A percentile compares a stretch with the other conserved stretches of the same genome.
These are phyloP conservation scores for Casaregolazyma lundiana DNA, from an alignment of 1,139 yeast genomes.

Conservation along the genomic window DNA sequence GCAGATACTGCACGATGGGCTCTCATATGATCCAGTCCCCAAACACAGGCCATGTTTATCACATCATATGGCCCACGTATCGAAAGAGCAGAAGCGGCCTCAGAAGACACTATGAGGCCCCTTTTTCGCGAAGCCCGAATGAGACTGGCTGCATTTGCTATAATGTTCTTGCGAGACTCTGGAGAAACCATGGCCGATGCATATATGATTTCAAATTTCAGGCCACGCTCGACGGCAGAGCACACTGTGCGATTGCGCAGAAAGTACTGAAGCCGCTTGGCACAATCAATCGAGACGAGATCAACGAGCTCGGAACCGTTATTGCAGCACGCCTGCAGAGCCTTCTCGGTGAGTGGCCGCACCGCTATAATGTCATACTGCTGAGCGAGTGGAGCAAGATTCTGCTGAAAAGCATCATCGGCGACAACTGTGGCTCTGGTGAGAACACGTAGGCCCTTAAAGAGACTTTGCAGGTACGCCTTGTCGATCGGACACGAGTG, in stretches of 20 bases:
- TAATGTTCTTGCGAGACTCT: constrained; percentile 52
- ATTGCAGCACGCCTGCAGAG: constrained; percentile 67
- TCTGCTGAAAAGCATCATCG: constrained; percentile 72
- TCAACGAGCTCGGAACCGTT: constrained; percentile 64
- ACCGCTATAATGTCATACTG: constrained; percentile 76
- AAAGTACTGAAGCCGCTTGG: constrained; percentile 65
- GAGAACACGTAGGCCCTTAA: constrained; percentile 50
- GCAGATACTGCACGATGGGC: constrained; percentile 57
- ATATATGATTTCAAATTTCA: constrained; percentile 76
- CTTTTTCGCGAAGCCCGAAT: constrained; percentile 78
- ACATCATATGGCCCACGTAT: constrained; percentile 67
- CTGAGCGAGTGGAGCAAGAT: constrained; percentile 42
- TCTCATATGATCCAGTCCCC: constrained; percentile 65
- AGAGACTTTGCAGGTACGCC: constrained; percentile 28
- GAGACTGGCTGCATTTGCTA: constrained; percentile 67
- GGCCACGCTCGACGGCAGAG: constrained; percentile 77
- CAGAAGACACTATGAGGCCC: constrained; percentile 76
- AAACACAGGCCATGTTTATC: constrained; percentile 55
- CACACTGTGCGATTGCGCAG: constrained; percentile 81
- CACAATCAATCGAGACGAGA: constrained; percentile 66
- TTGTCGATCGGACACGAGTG: constrained; percentile 27
- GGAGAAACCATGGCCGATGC: constrained; percentile 28
- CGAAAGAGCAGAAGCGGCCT: constrained; percentile 56
- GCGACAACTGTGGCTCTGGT: constrained; percentile 71
- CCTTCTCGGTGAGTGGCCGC: constrained; percentile 74